These are phyloP conservation scores for Xerocomus amazonicus DNA, from an alignment of 1,284 basidiomycete species.

Conservation along the genomic window DNA sequence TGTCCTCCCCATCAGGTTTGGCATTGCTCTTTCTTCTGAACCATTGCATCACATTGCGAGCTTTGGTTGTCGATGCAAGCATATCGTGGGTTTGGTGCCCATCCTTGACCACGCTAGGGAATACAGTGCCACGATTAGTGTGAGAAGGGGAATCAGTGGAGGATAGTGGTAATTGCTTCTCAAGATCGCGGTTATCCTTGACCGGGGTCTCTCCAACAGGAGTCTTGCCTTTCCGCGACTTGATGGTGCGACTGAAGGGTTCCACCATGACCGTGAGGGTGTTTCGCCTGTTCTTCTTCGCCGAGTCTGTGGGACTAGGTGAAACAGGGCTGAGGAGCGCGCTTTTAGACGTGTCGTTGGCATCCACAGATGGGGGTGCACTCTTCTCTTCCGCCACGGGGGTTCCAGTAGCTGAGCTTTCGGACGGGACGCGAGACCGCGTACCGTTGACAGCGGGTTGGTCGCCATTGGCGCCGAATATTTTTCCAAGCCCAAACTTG, in stretches of 20 bases:
- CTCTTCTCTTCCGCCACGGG: slow-evolving; percentile 25
- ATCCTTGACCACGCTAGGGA: slow-evolving; percentile 28
- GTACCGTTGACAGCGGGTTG: slow-evolving; percentile 24
- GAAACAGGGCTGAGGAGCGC: slow-evolving; percentile 36
- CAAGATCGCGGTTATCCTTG: slow-evolving; percentile 31
- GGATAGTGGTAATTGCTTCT: slow-evolving; percentile 33
- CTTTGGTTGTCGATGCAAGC: slow-evolving; percentile 69
- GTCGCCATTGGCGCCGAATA: slow-evolving; percentile 44
- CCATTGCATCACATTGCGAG: slow-evolving; percentile 78
- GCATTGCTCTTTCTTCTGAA: slow-evolving; percentile 70
- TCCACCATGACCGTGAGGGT: slow-evolving; percentile 83
- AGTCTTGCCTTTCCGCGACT: slow-evolving; percentile 42
- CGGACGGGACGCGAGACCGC: slow-evolving; percentile 41
- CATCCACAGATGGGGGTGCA: background rate
- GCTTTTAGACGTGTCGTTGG: slow-evolving; percentile 22
- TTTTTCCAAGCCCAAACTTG: slow-evolving; percentile 69
- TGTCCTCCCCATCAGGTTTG: slow-evolving; percentile 38
- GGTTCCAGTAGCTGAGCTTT: slow-evolving; percentile 34
- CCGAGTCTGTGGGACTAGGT: slow-evolving; percentile 27
- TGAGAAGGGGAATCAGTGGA: slow-evolving; percentile 30
- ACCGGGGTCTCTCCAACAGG: slow-evolving; percentile 36
- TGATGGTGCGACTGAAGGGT: slow-evolving; percentile 60
- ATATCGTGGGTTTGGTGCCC: slow-evolving; percentile 37
- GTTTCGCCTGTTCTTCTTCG: slow-evolving; percentile 66
- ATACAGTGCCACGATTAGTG: slow-evolving; percentile 22